phyloP scores from a whole-genome alignment of 179 eudicot genomes.

The Amaranthus tricolor region DNA sequence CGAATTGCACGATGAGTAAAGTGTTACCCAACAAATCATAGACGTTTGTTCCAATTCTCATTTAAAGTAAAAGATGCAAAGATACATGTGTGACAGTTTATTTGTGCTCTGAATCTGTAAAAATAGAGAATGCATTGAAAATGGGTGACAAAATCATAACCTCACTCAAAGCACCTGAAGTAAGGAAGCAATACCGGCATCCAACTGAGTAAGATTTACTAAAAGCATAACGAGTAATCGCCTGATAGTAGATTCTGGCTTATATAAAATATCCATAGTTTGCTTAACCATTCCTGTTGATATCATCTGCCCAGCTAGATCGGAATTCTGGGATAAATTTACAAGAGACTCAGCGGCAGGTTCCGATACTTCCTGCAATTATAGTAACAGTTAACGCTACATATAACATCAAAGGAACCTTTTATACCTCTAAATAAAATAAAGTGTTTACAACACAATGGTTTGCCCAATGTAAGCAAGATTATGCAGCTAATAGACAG shows the following conservation, averaged over 20 bases:
- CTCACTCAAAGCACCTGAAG: slow-evolving; percentile 68
- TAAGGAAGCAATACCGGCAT: slow-evolving; percentile 77
- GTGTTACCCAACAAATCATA: not conserved
- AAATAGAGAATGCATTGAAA: not conserved
- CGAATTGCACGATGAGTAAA: not conserved
- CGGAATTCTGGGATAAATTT: slow-evolving; percentile 75
- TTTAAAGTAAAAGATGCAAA: not conserved
- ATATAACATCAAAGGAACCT: not conserved
- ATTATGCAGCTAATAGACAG: not conserved
- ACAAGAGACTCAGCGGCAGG: slow-evolving; percentile 90
- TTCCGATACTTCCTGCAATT: slow-evolving; percentile 81
- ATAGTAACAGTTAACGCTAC: slow-evolving; percentile 7
- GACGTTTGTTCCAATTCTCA: not conserved
- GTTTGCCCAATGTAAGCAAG: not conserved
- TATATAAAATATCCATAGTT: slow-evolving; percentile 69
- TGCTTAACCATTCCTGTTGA: slow-evolving; percentile 53
- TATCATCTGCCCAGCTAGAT: slow-evolving; percentile 72
- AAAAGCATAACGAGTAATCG: slow-evolving; percentile 78
- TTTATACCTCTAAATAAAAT: not conserved
- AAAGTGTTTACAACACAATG: slow-evolving; percentile 2
- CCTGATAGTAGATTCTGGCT: slow-evolving; percentile 50
- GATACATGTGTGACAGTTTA: slow-evolving; percentile 1
- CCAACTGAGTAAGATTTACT: slow-evolving; percentile 90
- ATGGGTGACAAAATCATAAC: slow-evolving; percentile 8
- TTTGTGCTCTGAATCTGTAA: not conserved